phyloP scores from a whole-genome alignment of 2,329 filamentous ascomycete genomes.

The Fonsecaea nubica region DNA sequence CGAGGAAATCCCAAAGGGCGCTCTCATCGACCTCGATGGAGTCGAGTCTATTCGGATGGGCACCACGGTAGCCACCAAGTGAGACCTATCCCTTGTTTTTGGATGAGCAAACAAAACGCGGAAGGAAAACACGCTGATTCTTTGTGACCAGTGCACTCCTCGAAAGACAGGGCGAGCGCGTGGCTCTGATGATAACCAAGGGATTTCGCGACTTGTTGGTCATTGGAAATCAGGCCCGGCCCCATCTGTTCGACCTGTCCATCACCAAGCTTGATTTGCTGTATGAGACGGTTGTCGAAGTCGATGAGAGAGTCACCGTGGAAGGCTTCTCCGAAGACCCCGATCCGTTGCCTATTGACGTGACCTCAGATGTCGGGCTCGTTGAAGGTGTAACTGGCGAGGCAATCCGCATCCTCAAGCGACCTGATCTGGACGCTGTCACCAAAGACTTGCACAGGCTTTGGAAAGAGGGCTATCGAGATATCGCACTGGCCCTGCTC shows the following conservation, averaged over 20 bases:
- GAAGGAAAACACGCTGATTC: slow-evolving; percentile 77
- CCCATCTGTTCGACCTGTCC: slow-evolving; percentile 87
- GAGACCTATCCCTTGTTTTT: background rate
- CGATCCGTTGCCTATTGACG: background rate
- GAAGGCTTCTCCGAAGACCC: slow-evolving; percentile 41
- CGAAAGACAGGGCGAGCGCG: slow-evolving; percentile 86
- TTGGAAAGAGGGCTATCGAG: slow-evolving; percentile 35
- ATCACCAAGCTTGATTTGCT: slow-evolving; percentile 86
- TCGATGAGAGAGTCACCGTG: slow-evolving; percentile 75
- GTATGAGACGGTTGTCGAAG: slow-evolving; percentile 81
- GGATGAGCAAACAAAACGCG: slow-evolving; percentile 17
- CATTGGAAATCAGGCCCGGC: slow-evolving; percentile 89
- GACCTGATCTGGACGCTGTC: slow-evolving; percentile 55
- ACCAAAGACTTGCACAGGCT: slow-evolving; percentile 65
- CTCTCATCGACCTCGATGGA: slow-evolving; percentile 44
- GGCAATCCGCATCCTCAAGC: slow-evolving; percentile 23
- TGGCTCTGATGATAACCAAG: slow-evolving; percentile 83
- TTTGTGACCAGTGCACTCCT: slow-evolving; percentile 87
- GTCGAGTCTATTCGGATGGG: slow-evolving; percentile 74
- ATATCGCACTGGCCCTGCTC: slow-evolving; percentile 54
- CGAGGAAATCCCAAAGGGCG: slow-evolving; percentile 45
- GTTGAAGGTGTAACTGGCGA: slow-evolving; percentile 21
- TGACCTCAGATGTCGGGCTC: slow-evolving; percentile 13
- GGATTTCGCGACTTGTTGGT: slow-evolving; percentile 85
- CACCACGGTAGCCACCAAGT: slow-evolving; percentile 78